Conservation (phyloP, 2,329 filamentous ascomycete species). For the Fusarium sp. region DNA sequence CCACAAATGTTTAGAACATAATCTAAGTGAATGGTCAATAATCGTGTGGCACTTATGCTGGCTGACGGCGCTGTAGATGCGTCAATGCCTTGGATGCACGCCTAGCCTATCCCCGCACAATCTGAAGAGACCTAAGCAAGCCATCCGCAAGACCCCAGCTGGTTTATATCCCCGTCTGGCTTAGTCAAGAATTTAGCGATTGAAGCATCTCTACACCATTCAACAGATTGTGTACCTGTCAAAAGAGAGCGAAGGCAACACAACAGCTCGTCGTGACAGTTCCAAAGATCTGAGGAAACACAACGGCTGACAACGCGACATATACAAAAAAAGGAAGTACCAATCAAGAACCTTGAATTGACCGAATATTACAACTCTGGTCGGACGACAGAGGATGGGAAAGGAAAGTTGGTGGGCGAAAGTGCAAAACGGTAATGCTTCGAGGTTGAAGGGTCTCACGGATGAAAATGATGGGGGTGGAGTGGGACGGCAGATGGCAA, state of each 20-base stretch:
- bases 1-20: constrained; percentile 11
- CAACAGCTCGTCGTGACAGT: constrained; percentile 15
- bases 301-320: constrained; percentile 25
- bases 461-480: constrained; percentile 34
- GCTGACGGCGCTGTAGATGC: constrained; percentile 49
- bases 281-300: constrained; percentile 19
- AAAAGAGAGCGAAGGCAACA: constrained; percentile 21
- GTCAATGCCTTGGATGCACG: constrained; percentile 57
- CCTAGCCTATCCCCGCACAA: constrained; percentile 41
- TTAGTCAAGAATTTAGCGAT: constrained; percentile 6
- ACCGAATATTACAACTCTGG: constrained; percentile 43
- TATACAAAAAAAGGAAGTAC: constrained; percentile 19
- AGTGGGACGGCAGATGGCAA: constrained; percentile 8
- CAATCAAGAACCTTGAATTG: constrained; percentile 45
- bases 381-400: constrained; percentile 3
- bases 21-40: constrained; percentile 20
- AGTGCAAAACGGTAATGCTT: constrained; percentile 16
- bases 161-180: constrained; percentile 36
- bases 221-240: constrained; percentile 17
- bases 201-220: background rate
- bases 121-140: constrained; percentile 36
- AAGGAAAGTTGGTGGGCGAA: constrained; percentile 20
- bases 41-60: constrained; percentile 34
- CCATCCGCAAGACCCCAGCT: constrained; percentile 37
- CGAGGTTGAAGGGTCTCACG: constrained; percentile 23